These are phyloP conservation scores for Arachis hypogaea DNA, from an alignment of 306 rosid genomes.

Conservation along the genomic window DNA sequence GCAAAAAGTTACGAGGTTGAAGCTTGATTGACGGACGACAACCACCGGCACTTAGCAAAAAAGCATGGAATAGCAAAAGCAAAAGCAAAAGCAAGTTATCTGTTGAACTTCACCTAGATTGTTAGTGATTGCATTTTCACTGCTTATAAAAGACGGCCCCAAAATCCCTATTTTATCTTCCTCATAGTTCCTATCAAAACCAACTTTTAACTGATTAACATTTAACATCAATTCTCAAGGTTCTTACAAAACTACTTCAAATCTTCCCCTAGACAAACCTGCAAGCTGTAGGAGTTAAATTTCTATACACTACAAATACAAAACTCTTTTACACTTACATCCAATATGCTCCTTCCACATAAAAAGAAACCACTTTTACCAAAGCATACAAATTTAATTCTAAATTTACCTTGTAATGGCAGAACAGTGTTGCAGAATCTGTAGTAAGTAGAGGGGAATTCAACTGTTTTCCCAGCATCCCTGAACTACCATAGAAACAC, in stretches of 20 bases:
- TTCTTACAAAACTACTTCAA: neutral
- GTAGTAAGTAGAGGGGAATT: slow-evolving; percentile 58
- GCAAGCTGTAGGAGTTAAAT: neutral
- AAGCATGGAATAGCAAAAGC: slow-evolving; percentile 2
- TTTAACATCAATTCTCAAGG: neutral
- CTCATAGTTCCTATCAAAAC: neutral
- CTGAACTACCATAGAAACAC: slow-evolving; percentile 45
- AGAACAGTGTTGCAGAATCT: slow-evolving; percentile 51
- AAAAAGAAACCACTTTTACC: too few relatives aligned
- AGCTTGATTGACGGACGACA: slow-evolving; percentile 5
- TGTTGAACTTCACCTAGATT: neutral
- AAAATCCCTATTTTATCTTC: neutral
- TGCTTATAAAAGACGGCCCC: slow-evolving; percentile 11
- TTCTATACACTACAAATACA: too few relatives aligned
- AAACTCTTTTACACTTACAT: too few relatives aligned
- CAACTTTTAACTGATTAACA: slow-evolving; percentile 14
- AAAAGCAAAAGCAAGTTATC: slow-evolving; percentile 7
- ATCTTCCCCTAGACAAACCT: neutral
- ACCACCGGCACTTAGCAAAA: slow-evolving; percentile 14
- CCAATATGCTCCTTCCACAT: too few relatives aligned
- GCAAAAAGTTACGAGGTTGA: slow-evolving; percentile 5
- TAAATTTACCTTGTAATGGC: slow-evolving; percentile 50
- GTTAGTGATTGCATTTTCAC: slow-evolving; percentile 15
- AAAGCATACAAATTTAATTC: too few relatives aligned
- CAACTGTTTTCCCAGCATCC: slow-evolving; percentile 64